Evolutionary conservation across 2,329 filamentous ascomycete species (phyloP).

Genomic region (Clarireedia paspali): DNA sequence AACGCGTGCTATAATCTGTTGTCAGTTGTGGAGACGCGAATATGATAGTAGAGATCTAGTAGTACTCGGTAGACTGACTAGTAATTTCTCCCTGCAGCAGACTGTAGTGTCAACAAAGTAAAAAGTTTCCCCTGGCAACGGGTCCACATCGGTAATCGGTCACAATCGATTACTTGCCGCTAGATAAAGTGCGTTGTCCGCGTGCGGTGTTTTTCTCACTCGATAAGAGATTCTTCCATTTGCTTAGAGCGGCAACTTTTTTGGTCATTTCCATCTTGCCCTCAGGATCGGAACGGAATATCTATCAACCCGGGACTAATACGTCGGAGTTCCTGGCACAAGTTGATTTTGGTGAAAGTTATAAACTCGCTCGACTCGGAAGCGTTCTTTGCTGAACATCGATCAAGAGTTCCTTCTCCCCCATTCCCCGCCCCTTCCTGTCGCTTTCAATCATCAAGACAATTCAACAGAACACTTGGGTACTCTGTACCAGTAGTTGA

Average conservation of each 20-base stretch:
- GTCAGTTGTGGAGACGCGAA: constrained; percentile 3
- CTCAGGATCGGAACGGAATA: background rate
- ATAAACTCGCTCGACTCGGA: no score
- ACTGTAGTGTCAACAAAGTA: constrained; percentile 1
- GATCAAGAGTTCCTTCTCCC: no score
- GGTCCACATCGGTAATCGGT: no score
- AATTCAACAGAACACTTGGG: background rate
- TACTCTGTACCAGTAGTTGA: background rate
- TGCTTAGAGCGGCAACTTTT: background rate
- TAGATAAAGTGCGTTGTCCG: no score
- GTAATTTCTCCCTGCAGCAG: no score
- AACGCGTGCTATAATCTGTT: background rate
- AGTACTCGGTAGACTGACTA: background rate
- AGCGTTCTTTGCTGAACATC: no score
- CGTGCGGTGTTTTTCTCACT: background rate
- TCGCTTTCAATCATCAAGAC: background rate
- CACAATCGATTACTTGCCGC: no score
- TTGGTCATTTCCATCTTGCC: no score
- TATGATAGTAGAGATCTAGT: background rate
- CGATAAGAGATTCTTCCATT: background rate
- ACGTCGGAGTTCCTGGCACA: no score
- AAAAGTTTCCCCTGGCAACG: constrained; percentile 8
- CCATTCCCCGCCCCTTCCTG: background rate
- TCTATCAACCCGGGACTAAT: background rate
- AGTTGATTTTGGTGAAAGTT: no score